These are phyloP conservation scores for Acarospora socialis DNA, from an alignment of 2,329 filamentous ascomycete genomes.

Conservation along the genomic window DNA sequence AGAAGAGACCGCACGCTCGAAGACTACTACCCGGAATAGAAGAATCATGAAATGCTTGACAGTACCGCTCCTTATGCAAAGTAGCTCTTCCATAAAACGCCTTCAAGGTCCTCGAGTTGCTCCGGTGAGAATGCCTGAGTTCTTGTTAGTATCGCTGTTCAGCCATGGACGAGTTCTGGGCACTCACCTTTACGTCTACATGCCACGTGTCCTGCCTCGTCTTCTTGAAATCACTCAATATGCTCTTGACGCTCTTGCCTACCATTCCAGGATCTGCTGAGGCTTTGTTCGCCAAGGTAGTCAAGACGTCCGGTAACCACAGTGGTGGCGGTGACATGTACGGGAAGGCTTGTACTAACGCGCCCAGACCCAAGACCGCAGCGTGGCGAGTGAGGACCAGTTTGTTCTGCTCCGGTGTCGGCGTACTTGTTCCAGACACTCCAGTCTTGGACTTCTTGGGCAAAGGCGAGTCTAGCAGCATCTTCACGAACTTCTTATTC, in stretches of 20 bases:
- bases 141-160: no score
- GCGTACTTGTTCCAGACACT: constrained; percentile 31
- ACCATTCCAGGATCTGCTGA: constrained; percentile 83
- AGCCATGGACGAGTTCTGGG: constrained; percentile 25
- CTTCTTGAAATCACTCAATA: constrained; percentile 97
- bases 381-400: constrained; percentile 75
- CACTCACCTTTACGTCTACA: constrained; percentile 80
- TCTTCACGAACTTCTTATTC: constrained; percentile 62
- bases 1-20: no score
- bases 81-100: constrained; percentile 98
- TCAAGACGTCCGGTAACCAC: constrained; percentile 90
- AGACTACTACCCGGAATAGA: no score
- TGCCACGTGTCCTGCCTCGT: constrained; percentile 97
- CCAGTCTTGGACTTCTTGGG: constrained; percentile 45
- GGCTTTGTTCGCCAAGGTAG: constrained; percentile 68
- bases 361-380: constrained; percentile 79
- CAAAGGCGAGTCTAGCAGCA: constrained; percentile 72
- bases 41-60: no score
- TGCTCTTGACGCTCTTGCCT: constrained; percentile 86
- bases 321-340: constrained; percentile 81
- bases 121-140: constrained; percentile 81
- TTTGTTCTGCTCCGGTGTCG: constrained; percentile 45
- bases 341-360: constrained; percentile 87
- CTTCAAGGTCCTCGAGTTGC: constrained; percentile 87
- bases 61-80: constrained; percentile 70